A percentile compares a stretch with the other conserved stretches of the same genome.
Evolutionary conservation across 108 stramenopile species (phyloP).

Genomic region (Skeletonema menzelii): DNA sequence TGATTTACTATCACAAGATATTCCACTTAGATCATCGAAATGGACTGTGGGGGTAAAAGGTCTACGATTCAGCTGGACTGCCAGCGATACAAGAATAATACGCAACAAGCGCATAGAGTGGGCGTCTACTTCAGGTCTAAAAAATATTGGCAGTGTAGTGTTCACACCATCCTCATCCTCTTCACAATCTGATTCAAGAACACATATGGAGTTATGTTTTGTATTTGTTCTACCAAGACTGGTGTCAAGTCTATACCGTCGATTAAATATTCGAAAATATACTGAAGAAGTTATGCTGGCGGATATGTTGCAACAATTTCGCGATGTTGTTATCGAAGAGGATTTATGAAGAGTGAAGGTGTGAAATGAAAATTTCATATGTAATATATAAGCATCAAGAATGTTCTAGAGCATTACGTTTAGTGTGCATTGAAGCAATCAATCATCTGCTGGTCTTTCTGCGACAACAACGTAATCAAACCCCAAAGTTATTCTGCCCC

Average conservation of each 20-base stretch:
- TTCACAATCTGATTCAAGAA: neutral
- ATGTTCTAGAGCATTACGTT: neutral
- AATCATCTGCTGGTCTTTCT: constrained; percentile 42
- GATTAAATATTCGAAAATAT: constrained; percentile 50
- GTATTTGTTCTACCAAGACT: constrained; percentile 62
- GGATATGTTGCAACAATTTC: constrained; percentile 63
- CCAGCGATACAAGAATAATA: constrained; percentile 45
- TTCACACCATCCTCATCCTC: constrained; percentile 17
- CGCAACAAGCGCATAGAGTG: constrained; percentile 71
- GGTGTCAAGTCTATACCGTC: constrained; percentile 54
- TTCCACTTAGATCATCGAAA: constrained; percentile 46
- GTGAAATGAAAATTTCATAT: neutral
- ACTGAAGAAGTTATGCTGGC: constrained; percentile 66
- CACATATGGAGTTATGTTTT: constrained; percentile 66
- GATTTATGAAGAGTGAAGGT: constrained; percentile 28
- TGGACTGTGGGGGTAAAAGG: constrained; percentile 77
- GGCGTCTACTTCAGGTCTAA: constrained; percentile 70
- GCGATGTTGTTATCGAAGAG: constrained; percentile 58
- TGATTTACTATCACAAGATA: neutral
- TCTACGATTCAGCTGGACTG: constrained; percentile 66
- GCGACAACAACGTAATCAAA: constrained; percentile 94
- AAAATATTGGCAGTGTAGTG: constrained; percentile 62
- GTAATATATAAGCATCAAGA: neutral
- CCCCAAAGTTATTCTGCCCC: constrained; percentile 74
- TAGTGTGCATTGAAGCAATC: neutral